Base-by-base conservation (phyloP, 768 basidiomycete species). In the Rickenella mellea region DNA sequence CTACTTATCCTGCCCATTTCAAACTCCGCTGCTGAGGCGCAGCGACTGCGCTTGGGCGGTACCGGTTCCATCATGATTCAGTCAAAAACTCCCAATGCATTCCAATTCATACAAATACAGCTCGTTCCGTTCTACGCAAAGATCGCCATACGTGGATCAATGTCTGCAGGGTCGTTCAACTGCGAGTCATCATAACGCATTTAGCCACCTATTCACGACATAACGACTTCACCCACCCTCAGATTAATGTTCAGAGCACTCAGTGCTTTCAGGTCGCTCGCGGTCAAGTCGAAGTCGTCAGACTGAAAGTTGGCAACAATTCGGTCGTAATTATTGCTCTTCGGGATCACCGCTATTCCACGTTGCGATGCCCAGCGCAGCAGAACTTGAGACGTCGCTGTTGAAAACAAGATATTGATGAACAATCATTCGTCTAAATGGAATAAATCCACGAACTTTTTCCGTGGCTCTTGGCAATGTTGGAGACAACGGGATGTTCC, bases 101-200 rank as follows among this genome's bases (percentile, higher is more conserved):
- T 26, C 17, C 25, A 14, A 12, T 15, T 19, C 8, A 15, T 12
- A 12, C n/a, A 10, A 22, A 2, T n/a, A n/a, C n/a, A n/a, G n/a
- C n/a, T n/a, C n/a, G 20, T n/a, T 12, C 6, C 19, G 25, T 24
- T 47, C 71, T 62, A 87, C 22, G 80, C 83, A 56, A 85, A 88
- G 51, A 88, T 83, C 6, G 64, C 73, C 44, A 86, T 54, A 27
- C 76, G 70, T 41, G 73, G 63, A 49, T 86, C 79, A 29, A 85
- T 79, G 17, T 74, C 74, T 27, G 58, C 71, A 6, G 85, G 85
- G 59, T 88, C 64, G 60, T 86, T 86, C 55, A 84, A 52, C 82
- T 84, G 46, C 14, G 22, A 27, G 21, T 20, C 44, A 40, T 54
- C 45, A 52, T 20, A 32, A 35, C 14, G 41, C 15, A 32, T 1